Conservation (phyloP, 495 filamentous ascomycete genomes). For the Xylaria nigripes region DNA sequence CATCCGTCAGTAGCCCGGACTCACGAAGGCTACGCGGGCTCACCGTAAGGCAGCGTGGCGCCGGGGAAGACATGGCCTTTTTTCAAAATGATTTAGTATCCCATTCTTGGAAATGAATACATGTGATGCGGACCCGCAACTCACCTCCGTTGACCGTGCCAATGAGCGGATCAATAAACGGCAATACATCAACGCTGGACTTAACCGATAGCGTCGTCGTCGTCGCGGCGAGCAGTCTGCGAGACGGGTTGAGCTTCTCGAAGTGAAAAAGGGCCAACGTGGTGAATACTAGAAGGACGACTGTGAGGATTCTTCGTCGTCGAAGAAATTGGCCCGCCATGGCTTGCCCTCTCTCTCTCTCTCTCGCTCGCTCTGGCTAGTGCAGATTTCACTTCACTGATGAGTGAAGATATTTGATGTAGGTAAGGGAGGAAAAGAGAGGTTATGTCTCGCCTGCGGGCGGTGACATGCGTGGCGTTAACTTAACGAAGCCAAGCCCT, state of each 20-base stretch:
- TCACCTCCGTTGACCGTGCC: conserved; percentile 53
- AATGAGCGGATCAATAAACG: conserved; percentile 49
- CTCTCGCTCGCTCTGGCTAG: no score
- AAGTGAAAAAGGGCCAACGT: conserved; percentile 25
- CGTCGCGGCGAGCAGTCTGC: conserved; percentile 9
- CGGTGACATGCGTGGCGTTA: no score
- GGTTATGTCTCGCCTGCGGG: no score
- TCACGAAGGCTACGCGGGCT: neutral
- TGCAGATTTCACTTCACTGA: neutral
- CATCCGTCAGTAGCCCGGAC: neutral
- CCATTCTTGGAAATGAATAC: neutral
- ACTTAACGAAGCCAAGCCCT: no score
- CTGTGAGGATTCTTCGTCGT: conserved; percentile 26
- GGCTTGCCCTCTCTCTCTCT: neutral
- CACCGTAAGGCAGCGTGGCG: conserved; percentile 60
- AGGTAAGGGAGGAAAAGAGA: no score
- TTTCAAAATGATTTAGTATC: conserved; percentile 2
- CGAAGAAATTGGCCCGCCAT: conserved; percentile 18
- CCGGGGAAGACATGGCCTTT: conserved; percentile 62
- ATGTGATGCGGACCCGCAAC: neutral
- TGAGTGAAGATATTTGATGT: no score
- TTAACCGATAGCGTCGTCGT: conserved; percentile 10
- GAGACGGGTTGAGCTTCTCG: conserved; percentile 26
- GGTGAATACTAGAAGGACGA: conserved; percentile 20
- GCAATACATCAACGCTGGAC: conserved; percentile 27